Percentiles rank a stretch among this genome's conserved stretches.
Evolutionary conservation across 163 green algal genomes (phyloP).

Genomic region (Coccomyxa subellipsoidea): DNA sequence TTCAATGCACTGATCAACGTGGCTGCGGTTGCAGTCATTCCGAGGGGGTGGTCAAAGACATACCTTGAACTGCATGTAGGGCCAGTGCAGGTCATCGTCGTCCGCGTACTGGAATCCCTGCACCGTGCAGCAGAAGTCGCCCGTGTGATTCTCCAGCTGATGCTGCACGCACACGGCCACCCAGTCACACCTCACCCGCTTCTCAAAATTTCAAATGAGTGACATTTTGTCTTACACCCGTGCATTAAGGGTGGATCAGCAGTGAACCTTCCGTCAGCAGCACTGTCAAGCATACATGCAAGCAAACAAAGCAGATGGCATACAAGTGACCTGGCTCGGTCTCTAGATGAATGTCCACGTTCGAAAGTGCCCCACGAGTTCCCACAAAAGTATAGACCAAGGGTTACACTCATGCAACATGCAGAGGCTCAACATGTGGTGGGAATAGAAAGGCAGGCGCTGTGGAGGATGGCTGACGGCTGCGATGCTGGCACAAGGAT

Average conservation of each 20-base stretch:
- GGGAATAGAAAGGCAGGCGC: too few species aligned
- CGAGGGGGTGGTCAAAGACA: not conserved
- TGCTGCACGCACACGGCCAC: constrained; percentile 3
- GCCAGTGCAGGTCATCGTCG: constrained; percentile 4
- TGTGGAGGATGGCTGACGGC: too few species aligned
- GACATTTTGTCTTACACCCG: too few species aligned
- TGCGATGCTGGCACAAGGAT: not conserved
- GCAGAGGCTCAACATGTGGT: too few species aligned
- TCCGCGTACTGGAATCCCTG: constrained; percentile 11
- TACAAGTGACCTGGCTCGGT: not conserved
- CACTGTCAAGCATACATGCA: not conserved
- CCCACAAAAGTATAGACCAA: too few species aligned
- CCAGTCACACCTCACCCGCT: not conserved
- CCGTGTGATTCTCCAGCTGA: constrained; percentile 11
- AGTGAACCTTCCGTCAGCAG: too few species aligned
- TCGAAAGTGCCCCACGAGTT: too few species aligned
- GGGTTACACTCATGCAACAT: too few species aligned
- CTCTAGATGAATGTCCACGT: not conserved
- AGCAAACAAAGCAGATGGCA: not conserved
- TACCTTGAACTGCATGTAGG: constrained; percentile 13
- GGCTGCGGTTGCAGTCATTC: too few species aligned
- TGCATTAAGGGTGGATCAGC: too few species aligned
- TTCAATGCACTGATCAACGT: too few species aligned
- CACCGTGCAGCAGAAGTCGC: constrained; percentile 15
- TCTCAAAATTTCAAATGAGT: too few species aligned